These are phyloP conservation scores for Peronospora tabacina DNA, from an alignment of 352 stramenopile species.

Conservation along the genomic window DNA sequence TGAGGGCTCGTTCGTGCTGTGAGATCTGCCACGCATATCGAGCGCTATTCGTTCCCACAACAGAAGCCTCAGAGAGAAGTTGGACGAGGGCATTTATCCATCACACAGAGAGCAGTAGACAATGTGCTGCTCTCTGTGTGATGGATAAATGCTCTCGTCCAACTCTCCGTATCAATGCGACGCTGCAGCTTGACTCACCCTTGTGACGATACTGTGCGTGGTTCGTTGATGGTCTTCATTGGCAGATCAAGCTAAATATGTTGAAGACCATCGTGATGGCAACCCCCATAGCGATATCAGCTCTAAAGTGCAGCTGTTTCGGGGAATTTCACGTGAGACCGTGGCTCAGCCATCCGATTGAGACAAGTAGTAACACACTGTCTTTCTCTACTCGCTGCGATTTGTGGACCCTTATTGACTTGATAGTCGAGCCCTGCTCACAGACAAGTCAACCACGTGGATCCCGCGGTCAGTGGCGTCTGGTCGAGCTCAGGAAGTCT, in stretches of 20 bases:
- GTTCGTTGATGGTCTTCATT: background rate
- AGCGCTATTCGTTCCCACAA: too few relatives aligned
- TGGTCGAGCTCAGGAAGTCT: slow-evolving; percentile 9
- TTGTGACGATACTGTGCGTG: slow-evolving; percentile 7
- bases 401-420: background rate
- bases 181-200: slow-evolving; percentile 1
- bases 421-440: slow-evolving; percentile 1
- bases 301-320: slow-evolving; percentile 19
- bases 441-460: slow-evolving; percentile 2
- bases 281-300: slow-evolving; percentile 19
- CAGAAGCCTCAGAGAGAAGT: too few relatives aligned
- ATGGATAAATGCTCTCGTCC: slow-evolving; percentile 27
- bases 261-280: background rate
- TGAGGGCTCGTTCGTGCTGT: slow-evolving; percentile 14
- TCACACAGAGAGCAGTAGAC: background rate
- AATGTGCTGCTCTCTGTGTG: slow-evolving; percentile 5
- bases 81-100: too few relatives aligned
- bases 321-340: slow-evolving; percentile 7
- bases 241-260: background rate
- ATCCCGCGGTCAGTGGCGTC: background rate
- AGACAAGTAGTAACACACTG: slow-evolving; percentile 1
- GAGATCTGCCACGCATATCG: slow-evolving; percentile 9
- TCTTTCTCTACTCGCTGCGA: background rate
- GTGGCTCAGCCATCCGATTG: slow-evolving; percentile 12
- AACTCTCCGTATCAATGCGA: slow-evolving; percentile 12